These are phyloP conservation scores for Diacronema lutheri DNA, from an alignment of 78 protist genomes.

Conservation along the genomic window DNA sequence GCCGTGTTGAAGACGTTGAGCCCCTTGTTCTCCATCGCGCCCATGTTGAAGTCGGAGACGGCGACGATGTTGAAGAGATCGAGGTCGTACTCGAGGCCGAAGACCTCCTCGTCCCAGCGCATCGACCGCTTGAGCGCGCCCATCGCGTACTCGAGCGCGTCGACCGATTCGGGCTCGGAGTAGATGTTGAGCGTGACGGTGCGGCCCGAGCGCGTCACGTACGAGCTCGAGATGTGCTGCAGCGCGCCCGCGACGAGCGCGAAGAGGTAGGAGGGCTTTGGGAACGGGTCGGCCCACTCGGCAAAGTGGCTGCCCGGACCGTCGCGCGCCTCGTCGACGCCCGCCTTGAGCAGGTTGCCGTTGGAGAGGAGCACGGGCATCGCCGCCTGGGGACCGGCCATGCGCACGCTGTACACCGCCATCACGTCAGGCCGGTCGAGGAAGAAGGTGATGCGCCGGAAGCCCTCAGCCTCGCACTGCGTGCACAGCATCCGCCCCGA, in stretches of 20 bases:
- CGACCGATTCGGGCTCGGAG: constrained; percentile 18
- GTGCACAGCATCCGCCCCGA: constrained; percentile 28
- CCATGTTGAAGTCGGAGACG: constrained; percentile 50
- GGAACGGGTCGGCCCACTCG: constrained; percentile 28
- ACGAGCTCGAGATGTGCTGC: neutral
- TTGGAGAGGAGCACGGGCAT: constrained; percentile 41
- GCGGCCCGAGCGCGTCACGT: constrained; percentile 4
- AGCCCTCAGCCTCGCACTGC: constrained; percentile 54
- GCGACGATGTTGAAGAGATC: constrained; percentile 34
- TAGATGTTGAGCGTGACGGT: neutral
- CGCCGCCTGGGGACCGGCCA: constrained; percentile 3
- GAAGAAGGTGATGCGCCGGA: constrained; percentile 38
- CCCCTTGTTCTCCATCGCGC: constrained; percentile 54
- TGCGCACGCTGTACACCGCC: neutral
- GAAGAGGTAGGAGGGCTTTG: constrained; percentile 37
- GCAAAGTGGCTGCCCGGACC: constrained; percentile 22
- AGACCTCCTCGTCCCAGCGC: constrained; percentile 18
- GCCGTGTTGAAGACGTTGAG: constrained; percentile 41
- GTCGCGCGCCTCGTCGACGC: neutral
- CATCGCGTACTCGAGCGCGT: constrained; percentile 21
- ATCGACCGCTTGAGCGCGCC: constrained; percentile 25
- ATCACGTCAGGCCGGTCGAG: constrained; percentile 46
- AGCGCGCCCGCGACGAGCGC: constrained; percentile 35
- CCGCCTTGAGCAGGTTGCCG: constrained; percentile 6
- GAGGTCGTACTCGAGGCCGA: constrained; percentile 35